These are phyloP conservation scores for Myriangium duriaei DNA, from an alignment of 2,329 filamentous ascomycete genomes.

Conservation along the genomic window DNA sequence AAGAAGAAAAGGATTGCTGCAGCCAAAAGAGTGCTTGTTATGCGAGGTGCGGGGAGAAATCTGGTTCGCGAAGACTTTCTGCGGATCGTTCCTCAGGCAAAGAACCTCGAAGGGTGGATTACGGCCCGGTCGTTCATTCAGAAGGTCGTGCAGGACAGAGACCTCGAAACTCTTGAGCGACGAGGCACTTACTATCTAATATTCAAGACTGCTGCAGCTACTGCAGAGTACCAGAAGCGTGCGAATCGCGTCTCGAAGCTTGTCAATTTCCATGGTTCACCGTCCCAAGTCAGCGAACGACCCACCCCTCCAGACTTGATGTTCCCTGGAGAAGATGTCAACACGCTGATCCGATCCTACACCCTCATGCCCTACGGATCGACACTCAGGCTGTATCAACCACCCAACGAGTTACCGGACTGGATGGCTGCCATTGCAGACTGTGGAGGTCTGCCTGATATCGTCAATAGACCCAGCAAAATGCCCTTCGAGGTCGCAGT, in stretches of 20 bases:
- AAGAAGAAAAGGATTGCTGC: conserved; percentile 17
- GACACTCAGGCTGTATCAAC: conserved; percentile 20
- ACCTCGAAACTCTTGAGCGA: conserved; percentile 50
- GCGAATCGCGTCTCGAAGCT: conserved; percentile 40
- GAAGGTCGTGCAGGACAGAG: conserved; percentile 50
- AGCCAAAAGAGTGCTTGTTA: conserved; percentile 37
- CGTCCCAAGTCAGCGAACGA: conserved; percentile 29
- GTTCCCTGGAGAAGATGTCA: conserved; percentile 35
- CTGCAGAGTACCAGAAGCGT: conserved; percentile 48
- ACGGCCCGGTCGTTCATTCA: conserved; percentile 41
- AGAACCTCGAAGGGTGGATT: conserved; percentile 54
- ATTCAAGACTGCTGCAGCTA: conserved; percentile 49
- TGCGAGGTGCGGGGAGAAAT: conserved; percentile 46
- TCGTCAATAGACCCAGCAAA: conserved; percentile 18
- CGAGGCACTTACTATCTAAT: conserved; percentile 56
- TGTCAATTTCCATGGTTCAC: conserved; percentile 30
- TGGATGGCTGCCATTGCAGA: conserved; percentile 23
- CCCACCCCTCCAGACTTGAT: conserved; percentile 31
- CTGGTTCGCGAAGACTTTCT: conserved; percentile 59
- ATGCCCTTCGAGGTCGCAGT: conserved; percentile 23
- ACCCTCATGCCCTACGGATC: conserved; percentile 36
- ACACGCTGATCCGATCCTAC: conserved; percentile 32
- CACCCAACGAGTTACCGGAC: conserved; percentile 17
- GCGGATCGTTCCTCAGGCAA: conserved; percentile 48
- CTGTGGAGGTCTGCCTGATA: conserved; percentile 21